Conservation (phyloP, 495 filamentous ascomycete genomes). For the Choiromyces venosus region DNA sequence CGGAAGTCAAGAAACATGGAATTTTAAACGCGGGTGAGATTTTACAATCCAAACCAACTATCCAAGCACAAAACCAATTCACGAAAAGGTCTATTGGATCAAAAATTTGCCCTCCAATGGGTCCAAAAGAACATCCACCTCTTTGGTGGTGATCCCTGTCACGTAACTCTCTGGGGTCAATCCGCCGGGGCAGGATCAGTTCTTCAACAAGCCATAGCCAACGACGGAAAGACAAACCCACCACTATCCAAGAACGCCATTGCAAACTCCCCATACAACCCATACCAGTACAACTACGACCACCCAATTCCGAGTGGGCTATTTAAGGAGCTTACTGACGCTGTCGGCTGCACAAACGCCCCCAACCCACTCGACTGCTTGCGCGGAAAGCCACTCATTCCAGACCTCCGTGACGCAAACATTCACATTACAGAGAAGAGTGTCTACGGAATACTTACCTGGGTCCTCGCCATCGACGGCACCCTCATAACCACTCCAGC, state of each 20-base stretch:
- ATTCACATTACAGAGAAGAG: neutral
- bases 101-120: slow-evolving; percentile 50
- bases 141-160: slow-evolving; percentile 52
- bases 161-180: slow-evolving; percentile 45
- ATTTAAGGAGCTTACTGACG: slow-evolving; percentile 7
- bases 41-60: neutral
- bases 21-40: slow-evolving; percentile 17
- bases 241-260: slow-evolving; percentile 16
- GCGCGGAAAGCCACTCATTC: slow-evolving; percentile 12
- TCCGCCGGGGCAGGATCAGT: slow-evolving; percentile 50
- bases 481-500: slow-evolving; percentile 9
- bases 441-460: slow-evolving; percentile 6
- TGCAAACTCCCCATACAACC: slow-evolving; percentile 14
- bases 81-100: slow-evolving; percentile 13
- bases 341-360: neutral
- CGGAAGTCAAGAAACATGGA: slow-evolving; percentile 10
- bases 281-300: slow-evolving; percentile 5
- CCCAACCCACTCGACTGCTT: slow-evolving; percentile 10
- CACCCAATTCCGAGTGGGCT: slow-evolving; percentile 9
- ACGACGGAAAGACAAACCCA: slow-evolving; percentile 2
- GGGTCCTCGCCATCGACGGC: slow-evolving; percentile 2
- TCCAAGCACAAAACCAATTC: neutral
- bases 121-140: slow-evolving; percentile 41
- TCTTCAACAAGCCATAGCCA: slow-evolving; percentile 13
- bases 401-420: slow-evolving; percentile 14